A percentile compares a stretch with the other conserved stretches of the same genome.
These are phyloP conservation scores for Ophiocordyceps robertsii DNA, from an alignment of 2,329 filamentous ascomycete species.

Conservation along the genomic window DNA sequence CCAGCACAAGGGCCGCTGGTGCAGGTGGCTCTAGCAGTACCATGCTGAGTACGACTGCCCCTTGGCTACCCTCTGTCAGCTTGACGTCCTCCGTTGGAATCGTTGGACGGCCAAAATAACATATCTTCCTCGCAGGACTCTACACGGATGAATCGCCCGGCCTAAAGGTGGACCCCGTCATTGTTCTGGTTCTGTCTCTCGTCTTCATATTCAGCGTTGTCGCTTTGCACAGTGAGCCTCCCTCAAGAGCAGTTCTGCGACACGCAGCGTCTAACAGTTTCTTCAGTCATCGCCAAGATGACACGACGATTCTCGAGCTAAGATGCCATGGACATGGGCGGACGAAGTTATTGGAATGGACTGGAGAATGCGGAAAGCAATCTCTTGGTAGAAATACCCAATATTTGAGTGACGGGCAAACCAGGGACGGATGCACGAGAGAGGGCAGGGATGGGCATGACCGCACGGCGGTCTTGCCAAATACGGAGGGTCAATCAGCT, in stretches of 20 bases:
- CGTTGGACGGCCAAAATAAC: constrained; percentile 12
- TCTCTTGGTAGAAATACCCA: not conserved
- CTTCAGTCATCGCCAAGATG: constrained; percentile 81
- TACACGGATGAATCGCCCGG: constrained; percentile 98
- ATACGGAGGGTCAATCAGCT: too few species aligned
- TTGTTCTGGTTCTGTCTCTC: constrained; percentile 88
- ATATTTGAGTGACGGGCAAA: too few species aligned
- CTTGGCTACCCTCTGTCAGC: not conserved
- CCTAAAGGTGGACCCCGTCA: constrained; percentile 93
- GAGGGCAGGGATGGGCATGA: too few species aligned
- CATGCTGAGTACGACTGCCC: constrained; percentile 70
- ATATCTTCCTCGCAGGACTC: constrained; percentile 42
- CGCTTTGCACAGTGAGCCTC: constrained; percentile 79
- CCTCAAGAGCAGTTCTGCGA: not conserved
- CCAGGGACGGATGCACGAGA: not conserved
- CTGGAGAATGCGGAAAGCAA: not conserved
- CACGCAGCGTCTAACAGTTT: constrained; percentile 1
- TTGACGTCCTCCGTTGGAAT: not conserved
- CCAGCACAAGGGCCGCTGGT: constrained; percentile 83
- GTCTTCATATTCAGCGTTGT: constrained; percentile 99
- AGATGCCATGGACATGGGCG: constrained; percentile 5
- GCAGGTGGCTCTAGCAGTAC: constrained; percentile 94
- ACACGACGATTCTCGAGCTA: constrained; percentile 73
- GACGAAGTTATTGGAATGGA: not conserved
- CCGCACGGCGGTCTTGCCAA: too few species aligned